These are phyloP conservation scores for Aureoboletus auriporus DNA, from an alignment of 768 basidiomycete genomes.

Conservation along the genomic window DNA sequence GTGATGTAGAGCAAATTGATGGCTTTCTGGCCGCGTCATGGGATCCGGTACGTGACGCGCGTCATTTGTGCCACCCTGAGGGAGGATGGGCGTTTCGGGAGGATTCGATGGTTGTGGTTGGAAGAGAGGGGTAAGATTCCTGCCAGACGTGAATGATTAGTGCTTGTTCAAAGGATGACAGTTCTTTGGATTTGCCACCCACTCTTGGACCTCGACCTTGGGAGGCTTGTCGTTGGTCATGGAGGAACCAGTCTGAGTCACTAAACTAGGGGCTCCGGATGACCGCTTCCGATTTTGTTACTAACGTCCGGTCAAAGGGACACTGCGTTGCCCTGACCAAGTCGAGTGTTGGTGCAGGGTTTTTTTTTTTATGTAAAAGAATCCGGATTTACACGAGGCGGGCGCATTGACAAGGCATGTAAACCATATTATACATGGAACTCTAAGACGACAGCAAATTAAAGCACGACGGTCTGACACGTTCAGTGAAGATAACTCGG, in stretches of 20 bases:
- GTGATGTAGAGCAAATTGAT: conserved; percentile 25
- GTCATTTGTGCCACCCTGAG: conserved; percentile 20
- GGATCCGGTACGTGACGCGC: conserved; percentile 40
- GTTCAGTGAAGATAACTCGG: too few species aligned
- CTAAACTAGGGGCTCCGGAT: too few species aligned
- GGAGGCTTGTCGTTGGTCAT: conserved; percentile 10
- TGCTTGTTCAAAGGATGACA: too few species aligned
- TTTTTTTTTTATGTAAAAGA: conserved; percentile 7
- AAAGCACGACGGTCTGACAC: too few species aligned
- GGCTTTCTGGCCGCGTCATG: conserved; percentile 33
- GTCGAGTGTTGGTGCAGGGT: too few species aligned
- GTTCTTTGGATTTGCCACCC: conserved; percentile 1
- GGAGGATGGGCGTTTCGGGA: conserved; percentile 2
- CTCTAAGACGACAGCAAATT: too few species aligned
- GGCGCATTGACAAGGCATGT: too few species aligned
- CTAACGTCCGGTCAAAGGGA: too few species aligned
- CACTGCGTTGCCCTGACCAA: too few species aligned
- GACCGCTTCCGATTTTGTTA: too few species aligned
- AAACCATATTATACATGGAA: too few species aligned
- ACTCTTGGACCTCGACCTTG: conserved; percentile 8
- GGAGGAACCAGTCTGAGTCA: neutral
- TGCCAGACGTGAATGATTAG: neutral
- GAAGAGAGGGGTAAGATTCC: neutral
- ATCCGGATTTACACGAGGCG: neutral
- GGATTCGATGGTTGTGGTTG: conserved; percentile 1